Percentiles rank a stretch among this genome's conserved stretches.
Evolutionary conservation across 345 rosid species (phyloP).

Genomic region (Iberis pinnata): DNA sequence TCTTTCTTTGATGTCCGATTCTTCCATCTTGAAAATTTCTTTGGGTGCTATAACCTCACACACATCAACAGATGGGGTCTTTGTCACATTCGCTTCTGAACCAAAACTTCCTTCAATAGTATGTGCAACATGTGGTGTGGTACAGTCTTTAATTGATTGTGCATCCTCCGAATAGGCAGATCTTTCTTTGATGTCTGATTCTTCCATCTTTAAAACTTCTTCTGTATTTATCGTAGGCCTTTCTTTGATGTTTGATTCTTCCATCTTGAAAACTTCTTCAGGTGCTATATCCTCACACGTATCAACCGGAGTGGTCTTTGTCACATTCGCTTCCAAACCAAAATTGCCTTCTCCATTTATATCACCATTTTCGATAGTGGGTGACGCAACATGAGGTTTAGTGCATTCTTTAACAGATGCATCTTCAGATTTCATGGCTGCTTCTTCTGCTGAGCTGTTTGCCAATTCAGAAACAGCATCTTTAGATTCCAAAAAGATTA

Average conservation of each 20-base stretch:
- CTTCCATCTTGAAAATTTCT: constrained; percentile 12
- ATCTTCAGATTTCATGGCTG: constrained; percentile 13
- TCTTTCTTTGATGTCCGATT: constrained; percentile 15
- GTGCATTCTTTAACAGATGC: constrained; percentile 17
- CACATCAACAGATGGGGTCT: neutral
- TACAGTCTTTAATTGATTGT: too few species aligned
- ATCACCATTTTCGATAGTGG: constrained; percentile 9
- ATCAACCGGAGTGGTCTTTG: neutral
- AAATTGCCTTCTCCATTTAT: constrained; percentile 18
- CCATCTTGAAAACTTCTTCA: constrained; percentile 15
- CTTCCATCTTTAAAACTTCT: too few species aligned
- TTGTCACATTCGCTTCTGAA: constrained; percentile 14
- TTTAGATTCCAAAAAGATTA: constrained; percentile 22
- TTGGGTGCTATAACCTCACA: neutral
- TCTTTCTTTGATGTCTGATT: too few species aligned
- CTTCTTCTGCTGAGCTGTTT: constrained; percentile 20
- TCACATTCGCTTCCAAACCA: constrained; percentile 15
- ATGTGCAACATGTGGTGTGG: too few species aligned
- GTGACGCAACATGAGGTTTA: constrained; percentile 14
- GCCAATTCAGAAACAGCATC: constrained; percentile 17
- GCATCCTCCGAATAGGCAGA: too few species aligned
- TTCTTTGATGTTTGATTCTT: constrained; percentile 13
- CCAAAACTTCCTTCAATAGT: constrained; percentile 13
- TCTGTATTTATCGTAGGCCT: constrained; percentile 11
- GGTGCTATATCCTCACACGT: too few species aligned